Evolutionary conservation across 1,284 basidiomycete genomes (phyloP), one percentile per base, ranked within the genome.

Genomic region (Thecaphora frezii): DNA sequence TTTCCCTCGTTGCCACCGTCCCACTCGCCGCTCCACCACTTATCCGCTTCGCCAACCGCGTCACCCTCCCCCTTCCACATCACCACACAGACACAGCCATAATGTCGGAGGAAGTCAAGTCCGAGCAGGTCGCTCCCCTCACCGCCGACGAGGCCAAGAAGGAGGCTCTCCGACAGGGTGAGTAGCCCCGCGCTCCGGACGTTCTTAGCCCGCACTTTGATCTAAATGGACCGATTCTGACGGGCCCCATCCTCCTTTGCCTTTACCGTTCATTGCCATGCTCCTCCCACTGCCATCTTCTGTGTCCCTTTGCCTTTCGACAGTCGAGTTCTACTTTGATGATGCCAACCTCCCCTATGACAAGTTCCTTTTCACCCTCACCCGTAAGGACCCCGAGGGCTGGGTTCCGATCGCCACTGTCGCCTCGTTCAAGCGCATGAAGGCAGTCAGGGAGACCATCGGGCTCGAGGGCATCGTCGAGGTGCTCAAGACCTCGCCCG

Each of bases 241-340:
- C n/a, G n/a, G n/a, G n/a, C n/a, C n/a, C n/a, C n/a, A n/a, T n/a
- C n/a, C n/a, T n/a, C n/a, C n/a, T n/a, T n/a, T n/a, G n/a, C n/a
- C n/a, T n/a, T n/a, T n/a, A n/a, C n/a, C n/a, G n/a, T n/a, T n/a
- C 40, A 12, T 12, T 42, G 14, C 19, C 40, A 9, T 42, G 10
- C 40, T 12, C 40, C 44, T 46, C 30, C 25, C 23, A 9, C 44
- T 26, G n/a, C 16, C 24, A 9, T 26, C 45, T 19, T 5, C 38
- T 36, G 14, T 22, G 21, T 14, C 45, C 45, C 38, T 19, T 19
- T 25, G 14, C 46, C 46, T 14, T 19, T 5, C 12, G 12, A 33
- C 41, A 96, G 93, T 97, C 75, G 91, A 94, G 80, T 98, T 97
- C 81, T 98, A 98, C 84, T 93, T 98, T 81, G 89, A 69, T 48